Base-by-base conservation (phyloP, 306 rosid genomes). In the Notholithocarpus densiflorus region DNA sequence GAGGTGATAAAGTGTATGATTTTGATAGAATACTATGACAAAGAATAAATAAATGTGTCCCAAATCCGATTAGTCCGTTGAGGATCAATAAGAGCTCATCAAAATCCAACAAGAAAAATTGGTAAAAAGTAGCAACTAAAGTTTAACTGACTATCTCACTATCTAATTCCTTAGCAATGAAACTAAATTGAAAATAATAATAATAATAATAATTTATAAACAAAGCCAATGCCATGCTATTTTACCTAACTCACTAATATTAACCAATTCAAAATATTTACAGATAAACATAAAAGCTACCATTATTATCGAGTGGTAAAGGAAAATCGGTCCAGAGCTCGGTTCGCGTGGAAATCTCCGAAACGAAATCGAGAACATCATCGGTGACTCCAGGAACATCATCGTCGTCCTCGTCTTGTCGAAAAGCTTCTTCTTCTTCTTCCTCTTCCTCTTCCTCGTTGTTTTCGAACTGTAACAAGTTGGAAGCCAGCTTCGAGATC, bases 291-390 rank as follows among this genome's bases (percentile, higher is more conserved):
- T 19, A 56, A 64, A 62, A 4, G 53, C 59, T 87, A 95, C 99
- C 98, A 56, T 85, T 81, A 56, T 85, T 82, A 55, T 87, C 87
- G 4, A 90, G 86, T 17, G 89, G 83, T 71, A 90, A 77, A 54
- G 99, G 97, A 84, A 95, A 95, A 55, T 93, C 91, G 15, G 87
- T 91, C 99, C 99, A 95, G 83, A 84, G 93, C 82, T 91, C 87
- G 0, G 93, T 92, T 65, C 86, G 84, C 77, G 61, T 31, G 48
- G 96, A 89, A 82, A 95, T 90, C 4, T 84, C 86, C 68, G 77
- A 72, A 54, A 88, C 98, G 66, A 92, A 92, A 60, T 86, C 86
- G 78, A 95, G 83, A 83, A 89, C 91, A 71, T 93, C 96, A 5
- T 91, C 90, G 45, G 98, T 87, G 1, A 88, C 83, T 11, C 98